Conservation (phyloP, 768 basidiomycete species). For the Lentinus brumalis region DNA sequence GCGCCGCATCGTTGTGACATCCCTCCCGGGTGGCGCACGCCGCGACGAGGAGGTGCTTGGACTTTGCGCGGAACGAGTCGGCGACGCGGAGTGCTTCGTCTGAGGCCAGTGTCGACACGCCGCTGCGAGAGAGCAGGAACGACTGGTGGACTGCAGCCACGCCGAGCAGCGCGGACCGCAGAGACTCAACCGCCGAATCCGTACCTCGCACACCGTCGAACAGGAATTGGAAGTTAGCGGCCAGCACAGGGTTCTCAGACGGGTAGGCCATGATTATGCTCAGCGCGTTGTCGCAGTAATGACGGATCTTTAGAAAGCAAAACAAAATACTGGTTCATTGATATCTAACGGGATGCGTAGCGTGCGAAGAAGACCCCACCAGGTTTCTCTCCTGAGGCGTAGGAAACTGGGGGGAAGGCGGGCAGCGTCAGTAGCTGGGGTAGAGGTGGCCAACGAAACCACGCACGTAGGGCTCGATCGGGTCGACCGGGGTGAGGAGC, state of each 20-base stretch:
- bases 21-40: conserved; percentile 35
- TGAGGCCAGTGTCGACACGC: conserved; percentile 21
- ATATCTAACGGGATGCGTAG: conserved; percentile 53
- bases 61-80: conserved; percentile 36
- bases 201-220: conserved; percentile 40
- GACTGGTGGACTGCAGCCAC: conserved; percentile 46
- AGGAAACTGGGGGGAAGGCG: conserved; percentile 34
- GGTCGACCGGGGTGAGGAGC: conserved; percentile 47
- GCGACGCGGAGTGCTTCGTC: conserved; percentile 39
- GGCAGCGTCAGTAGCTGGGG: background rate
- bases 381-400: conserved; percentile 49
- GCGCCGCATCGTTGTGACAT: conserved; percentile 31
- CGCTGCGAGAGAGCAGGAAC: conserved; percentile 40
- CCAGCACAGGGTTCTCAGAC: conserved; percentile 45
- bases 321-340: conserved; percentile 43
- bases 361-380: conserved; percentile 48
- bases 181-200: conserved; percentile 41
- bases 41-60: conserved; percentile 35
- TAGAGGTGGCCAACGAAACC: background rate
- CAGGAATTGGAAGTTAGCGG: conserved; percentile 43
- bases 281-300: conserved; percentile 48
- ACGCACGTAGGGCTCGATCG: conserved; percentile 70
- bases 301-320: conserved; percentile 38
- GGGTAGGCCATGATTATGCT: conserved; percentile 49
- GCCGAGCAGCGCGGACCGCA: conserved; percentile 41